Base-by-base conservation (phyloP, 2,329 filamentous ascomycete genomes). In the Fusarium hainanense region DNA sequence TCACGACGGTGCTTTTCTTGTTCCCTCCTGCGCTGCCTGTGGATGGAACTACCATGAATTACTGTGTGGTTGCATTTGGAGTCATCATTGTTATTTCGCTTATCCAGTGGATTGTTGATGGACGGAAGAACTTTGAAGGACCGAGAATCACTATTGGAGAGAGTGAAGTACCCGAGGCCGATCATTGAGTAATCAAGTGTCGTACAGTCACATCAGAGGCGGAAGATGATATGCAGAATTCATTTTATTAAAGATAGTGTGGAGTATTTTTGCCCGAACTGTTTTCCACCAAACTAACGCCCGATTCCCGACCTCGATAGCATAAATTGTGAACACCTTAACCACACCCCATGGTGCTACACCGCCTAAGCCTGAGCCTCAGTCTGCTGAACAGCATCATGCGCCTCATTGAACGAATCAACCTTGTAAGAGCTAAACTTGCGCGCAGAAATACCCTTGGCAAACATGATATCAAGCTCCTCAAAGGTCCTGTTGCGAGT, bases 1-100 rank as follows among this genome's bases (percentile, higher is more conserved):
- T 93, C 7, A 93, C 90, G 0, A 92, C 89, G 0, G 87, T 93
- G 0, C 83, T 93, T 0, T 93, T 93, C 77, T 81, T 93, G 30
- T 92, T 93, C 75, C 91, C 91, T 2, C 90, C 91, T 0, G 85
- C 83, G 1, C 72, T 89, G 4, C 90, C 90, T 1, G 89, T 90
- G 0, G 87, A 87, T 0, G 85, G 86, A 3, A 88, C 82, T 69
- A 92, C 87, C 76, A 93, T 93, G 91, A 93, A 85, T 67, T 85
- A 85, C 69, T 83, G 80, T 28, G 73, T 85, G 6, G 82, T 82
- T 10, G 82, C 83, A 0, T 85, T 85, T 62, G 82, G 80, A 2
- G 76, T 84, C 20, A 82, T 85, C 13, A 61, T 85, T 23, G 55
- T 81, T 0, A 82, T 85, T 7, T 80, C 83, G 0, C 70, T 75